phyloP scores from a whole-genome alignment of 768 basidiomycete genomes.

The Trametes coccinea region DNA sequence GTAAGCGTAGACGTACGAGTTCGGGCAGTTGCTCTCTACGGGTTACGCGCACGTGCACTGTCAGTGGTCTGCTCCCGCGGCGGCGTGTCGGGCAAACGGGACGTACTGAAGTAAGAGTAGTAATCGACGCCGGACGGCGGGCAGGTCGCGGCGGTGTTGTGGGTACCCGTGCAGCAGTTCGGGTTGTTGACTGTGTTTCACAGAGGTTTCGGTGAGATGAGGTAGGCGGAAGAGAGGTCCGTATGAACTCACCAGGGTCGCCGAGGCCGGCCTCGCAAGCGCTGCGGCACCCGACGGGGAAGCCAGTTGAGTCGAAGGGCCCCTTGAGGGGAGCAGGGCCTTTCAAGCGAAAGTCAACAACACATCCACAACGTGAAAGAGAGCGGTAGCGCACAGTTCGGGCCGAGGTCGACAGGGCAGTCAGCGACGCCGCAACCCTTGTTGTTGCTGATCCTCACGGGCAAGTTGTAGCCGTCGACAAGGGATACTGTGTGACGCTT shows the following conservation, averaged over 20 bases:
- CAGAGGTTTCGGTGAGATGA: not conserved
- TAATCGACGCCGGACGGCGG: constrained; percentile 47
- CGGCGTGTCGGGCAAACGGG: too few relatives aligned
- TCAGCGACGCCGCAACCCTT: constrained; percentile 53
- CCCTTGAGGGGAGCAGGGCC: constrained; percentile 36
- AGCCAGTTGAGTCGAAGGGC: constrained; percentile 36
- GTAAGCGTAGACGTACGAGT: constrained; percentile 53
- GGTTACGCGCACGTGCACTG: not conserved
- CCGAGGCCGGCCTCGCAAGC: constrained; percentile 44
- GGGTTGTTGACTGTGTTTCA: constrained; percentile 46
- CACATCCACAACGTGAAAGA: constrained; percentile 19
- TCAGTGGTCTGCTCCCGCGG: not conserved
- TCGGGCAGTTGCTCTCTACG: constrained; percentile 41
- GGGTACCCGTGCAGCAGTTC: constrained; percentile 64
- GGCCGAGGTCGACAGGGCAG: constrained; percentile 63
- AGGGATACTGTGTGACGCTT: constrained; percentile 25
- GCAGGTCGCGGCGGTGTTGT: constrained; percentile 54
- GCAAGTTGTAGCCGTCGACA: constrained; percentile 49
- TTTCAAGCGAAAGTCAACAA: constrained; percentile 28
- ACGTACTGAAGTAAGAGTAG: constrained; percentile 49
- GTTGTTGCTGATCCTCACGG: constrained; percentile 57
- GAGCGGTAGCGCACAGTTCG: constrained; percentile 44
- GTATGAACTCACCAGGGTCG: constrained; percentile 28
- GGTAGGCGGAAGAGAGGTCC: not conserved
- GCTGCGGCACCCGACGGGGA: constrained; percentile 44